These are phyloP conservation scores for Podaxis pistillaris DNA, from an alignment of 768 basidiomycete genomes.

Conservation along the genomic window DNA sequence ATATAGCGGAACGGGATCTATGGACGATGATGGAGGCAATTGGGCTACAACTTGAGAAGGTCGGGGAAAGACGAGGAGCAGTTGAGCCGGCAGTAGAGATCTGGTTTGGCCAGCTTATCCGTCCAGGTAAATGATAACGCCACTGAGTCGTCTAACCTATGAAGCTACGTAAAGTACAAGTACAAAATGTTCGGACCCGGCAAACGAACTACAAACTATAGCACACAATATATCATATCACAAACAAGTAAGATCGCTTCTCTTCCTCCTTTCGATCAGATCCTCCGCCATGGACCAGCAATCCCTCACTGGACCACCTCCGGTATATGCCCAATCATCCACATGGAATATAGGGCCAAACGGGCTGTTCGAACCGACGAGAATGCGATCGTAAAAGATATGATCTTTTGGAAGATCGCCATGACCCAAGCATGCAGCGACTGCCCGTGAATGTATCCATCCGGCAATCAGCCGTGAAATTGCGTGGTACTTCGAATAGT, in stretches of 20 bases:
- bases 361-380: neutral
- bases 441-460: neutral
- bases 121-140: too few relatives aligned
- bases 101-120: constrained; percentile 47
- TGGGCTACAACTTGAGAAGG: constrained; percentile 54
- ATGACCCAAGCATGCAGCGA: neutral
- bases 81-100: constrained; percentile 69
- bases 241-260: neutral
- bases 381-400: neutral
- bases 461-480: neutral
- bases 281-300: neutral
- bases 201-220: too few relatives aligned
- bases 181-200: too few relatives aligned
- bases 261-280: neutral
- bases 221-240: neutral
- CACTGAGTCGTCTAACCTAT: too few relatives aligned
- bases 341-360: neutral
- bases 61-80: constrained; percentile 56
- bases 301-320: neutral
- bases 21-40: constrained; percentile 60
- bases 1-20: constrained; percentile 68
- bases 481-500: neutral
- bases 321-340: neutral
- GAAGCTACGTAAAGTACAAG: too few relatives aligned
- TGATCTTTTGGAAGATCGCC: neutral